Evolutionary conservation across 768 basidiomycete species (phyloP), one percentile per base, ranked within the genome.

Genomic region (Hypholoma fasciculare): DNA sequence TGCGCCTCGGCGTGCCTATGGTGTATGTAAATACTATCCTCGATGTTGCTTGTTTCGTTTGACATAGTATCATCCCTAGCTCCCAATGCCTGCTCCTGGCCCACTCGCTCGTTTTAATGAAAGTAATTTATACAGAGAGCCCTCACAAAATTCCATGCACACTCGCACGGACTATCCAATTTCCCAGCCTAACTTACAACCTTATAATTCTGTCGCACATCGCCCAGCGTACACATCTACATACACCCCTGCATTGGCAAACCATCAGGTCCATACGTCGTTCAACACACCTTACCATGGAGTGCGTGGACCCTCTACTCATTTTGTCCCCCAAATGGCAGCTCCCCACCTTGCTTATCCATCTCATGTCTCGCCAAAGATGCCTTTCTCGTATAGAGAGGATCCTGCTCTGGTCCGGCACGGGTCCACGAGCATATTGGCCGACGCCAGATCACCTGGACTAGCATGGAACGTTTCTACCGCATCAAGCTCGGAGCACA

Each of bases 401-500:
- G 26, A 43, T 43, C 56, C 39, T 42, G 42, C 40, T 16, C 30
- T 60, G 37, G 39, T 36, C 57, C 58, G 62, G 39, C 62, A 60
- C 26, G 59, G 57, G 42, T 60, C 62, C 6, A 59, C 58, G 39
- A 62, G 44, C 17, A 47, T 37, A 16, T 36, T 52, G 40, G 23
- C 63, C 20, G 53, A 59, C 37, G 44, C 62, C 23, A 53, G 56
- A 49, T 23, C 57, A 30, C 43, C 59, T 40, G 50, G 52, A 23
- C 60, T 58, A 9, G 60, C 65, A 27, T 63, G 69, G 69, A 65
- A 68, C 26, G 66, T 73, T 54, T 63, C 72, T 6, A 72, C 72
- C n/a, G 51, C 59, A 48, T 40, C 67, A 14, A 59, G 61, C n/a
- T 47, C 63, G 17, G 57, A 56, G 40, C 63, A 61, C 30, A 58